phyloP scores from a whole-genome alignment of 805 yeast genomes.

The Pichia membranifaciens region DNA sequence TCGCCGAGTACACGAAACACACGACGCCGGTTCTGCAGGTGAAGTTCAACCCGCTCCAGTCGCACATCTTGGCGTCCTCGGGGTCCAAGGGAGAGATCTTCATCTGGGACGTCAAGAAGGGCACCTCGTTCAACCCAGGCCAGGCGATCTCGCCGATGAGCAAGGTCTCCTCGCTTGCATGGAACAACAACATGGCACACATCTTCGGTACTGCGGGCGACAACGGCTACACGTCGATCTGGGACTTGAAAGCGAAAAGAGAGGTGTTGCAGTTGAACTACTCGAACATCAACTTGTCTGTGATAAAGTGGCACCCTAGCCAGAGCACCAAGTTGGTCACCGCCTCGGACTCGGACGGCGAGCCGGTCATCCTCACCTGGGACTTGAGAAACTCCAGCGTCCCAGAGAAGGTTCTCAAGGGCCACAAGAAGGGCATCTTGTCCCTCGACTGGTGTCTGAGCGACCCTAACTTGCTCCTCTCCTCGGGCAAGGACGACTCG shows the following conservation, averaged over 20 bases:
- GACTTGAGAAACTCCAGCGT: slow-evolving; percentile 88
- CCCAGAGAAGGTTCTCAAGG: slow-evolving; percentile 71
- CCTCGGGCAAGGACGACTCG: slow-evolving; percentile 90
- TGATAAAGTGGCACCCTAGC: slow-evolving; percentile 92
- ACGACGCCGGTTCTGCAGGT: slow-evolving; percentile 65
- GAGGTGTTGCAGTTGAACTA: slow-evolving; percentile 85
- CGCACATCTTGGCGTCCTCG: slow-evolving; percentile 73
- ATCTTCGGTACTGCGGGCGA: slow-evolving; percentile 88
- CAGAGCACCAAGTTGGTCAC: slow-evolving; percentile 83
- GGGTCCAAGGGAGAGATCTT: slow-evolving; percentile 85
- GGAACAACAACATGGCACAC: slow-evolving; percentile 81
- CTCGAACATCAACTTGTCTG: slow-evolving; percentile 65
- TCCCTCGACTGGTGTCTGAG: slow-evolving; percentile 90
- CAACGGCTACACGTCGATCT: slow-evolving; percentile 81
- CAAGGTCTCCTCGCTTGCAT: slow-evolving; percentile 73
- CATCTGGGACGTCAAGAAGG: slow-evolving; percentile 79
- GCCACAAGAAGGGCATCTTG: slow-evolving; percentile 83
- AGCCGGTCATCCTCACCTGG: slow-evolving; percentile 84
- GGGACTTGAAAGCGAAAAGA: slow-evolving; percentile 85
- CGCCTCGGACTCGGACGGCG: slow-evolving; percentile 74
- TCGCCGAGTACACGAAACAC: slow-evolving; percentile 54
- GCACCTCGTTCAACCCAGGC: slow-evolving; percentile 61
- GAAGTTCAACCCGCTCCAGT: slow-evolving; percentile 70
- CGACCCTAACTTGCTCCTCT: slow-evolving; percentile 71
- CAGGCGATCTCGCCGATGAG: slow-evolving; percentile 74